Conservation (phyloP, 177 flowering plant genomes). For the Vitis hybrid region DNA sequence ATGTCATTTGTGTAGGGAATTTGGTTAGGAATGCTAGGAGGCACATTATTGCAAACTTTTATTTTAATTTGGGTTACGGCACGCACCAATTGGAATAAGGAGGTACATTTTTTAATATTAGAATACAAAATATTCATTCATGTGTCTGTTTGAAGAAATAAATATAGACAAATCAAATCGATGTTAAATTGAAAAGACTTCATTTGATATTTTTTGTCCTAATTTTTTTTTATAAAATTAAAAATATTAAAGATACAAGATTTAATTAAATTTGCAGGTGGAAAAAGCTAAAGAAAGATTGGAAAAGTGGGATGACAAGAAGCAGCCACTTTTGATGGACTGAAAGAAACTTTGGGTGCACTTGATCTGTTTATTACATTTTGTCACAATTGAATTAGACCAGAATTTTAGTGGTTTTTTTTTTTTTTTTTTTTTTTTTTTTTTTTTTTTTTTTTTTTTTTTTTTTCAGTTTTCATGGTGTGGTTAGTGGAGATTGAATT, state of each 20-base stretch:
- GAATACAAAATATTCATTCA: too few species aligned
- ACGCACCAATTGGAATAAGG: conserved; percentile 45
- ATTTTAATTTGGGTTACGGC: conserved; percentile 50
- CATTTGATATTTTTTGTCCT: too few species aligned
- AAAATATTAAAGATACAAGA: too few species aligned
- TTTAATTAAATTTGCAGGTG: conserved; percentile 22
- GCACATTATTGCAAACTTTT: conserved; percentile 50
- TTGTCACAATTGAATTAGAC: conserved; percentile 2
- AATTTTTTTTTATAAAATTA: too few species aligned
- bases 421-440: conserved; percentile 5
- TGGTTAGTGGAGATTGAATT: too few species aligned
- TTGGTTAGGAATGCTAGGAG: conserved; percentile 64
- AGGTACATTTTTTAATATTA: conserved; percentile 18
- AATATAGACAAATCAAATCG: too few species aligned
- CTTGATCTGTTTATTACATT: not conserved
- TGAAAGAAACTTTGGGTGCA: not conserved
- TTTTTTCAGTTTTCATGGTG: not conserved
- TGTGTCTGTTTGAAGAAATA: too few species aligned
- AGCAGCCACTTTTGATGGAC: conserved; percentile 13
- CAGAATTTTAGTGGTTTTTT: not conserved
- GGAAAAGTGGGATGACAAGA: conserved; percentile 25
- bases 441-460: not conserved
- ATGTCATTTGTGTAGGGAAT: conserved; percentile 37
- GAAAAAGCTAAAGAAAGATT: conserved; percentile 30
- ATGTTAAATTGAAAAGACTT: too few species aligned